These are phyloP conservation scores for Scutellaria barbata DNA, from an alignment of 257 asterid genomes.

Conservation along the genomic window DNA sequence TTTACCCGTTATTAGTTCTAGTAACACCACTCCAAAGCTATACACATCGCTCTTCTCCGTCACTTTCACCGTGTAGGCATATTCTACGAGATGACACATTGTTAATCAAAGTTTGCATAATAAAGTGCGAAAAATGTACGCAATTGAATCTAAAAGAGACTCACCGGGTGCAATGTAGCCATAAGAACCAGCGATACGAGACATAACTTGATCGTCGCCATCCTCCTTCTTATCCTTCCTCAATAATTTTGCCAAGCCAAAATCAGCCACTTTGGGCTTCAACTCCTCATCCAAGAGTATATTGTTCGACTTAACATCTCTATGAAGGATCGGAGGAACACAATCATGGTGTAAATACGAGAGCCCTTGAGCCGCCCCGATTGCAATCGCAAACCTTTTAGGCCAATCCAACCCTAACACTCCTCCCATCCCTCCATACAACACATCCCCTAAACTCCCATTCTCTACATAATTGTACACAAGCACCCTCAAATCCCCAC, in stretches of 20 bases:
- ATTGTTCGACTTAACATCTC: slow-evolving; percentile 48
- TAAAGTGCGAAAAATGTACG: not conserved
- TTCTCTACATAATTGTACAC: slow-evolving; percentile 75
- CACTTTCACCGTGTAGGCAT: slow-evolving; percentile 65
- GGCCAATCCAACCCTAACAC: slow-evolving; percentile 68
- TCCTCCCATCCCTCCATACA: slow-evolving; percentile 70
- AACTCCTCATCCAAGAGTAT: slow-evolving; percentile 46
- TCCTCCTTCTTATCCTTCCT: slow-evolving; percentile 38
- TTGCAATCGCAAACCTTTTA: slow-evolving; percentile 60
- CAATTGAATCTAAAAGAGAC: not conserved
- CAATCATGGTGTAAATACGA: slow-evolving; percentile 86
- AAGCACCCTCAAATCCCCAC: slow-evolving; percentile 63
- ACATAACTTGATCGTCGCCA: slow-evolving; percentile 58
- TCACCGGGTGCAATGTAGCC: slow-evolving; percentile 94
- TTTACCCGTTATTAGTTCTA: slow-evolving; percentile 67
- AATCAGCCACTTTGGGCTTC: slow-evolving; percentile 64
- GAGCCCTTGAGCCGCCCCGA: slow-evolving; percentile 83
- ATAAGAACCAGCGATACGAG: slow-evolving; percentile 79
- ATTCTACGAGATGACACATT: slow-evolving; percentile 49
- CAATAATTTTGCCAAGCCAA: slow-evolving; percentile 76
- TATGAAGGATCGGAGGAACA: slow-evolving; percentile 46
- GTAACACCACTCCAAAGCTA: slow-evolving; percentile 72
- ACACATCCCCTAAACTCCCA: slow-evolving; percentile 76
- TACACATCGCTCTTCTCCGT: slow-evolving; percentile 84
- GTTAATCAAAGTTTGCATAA: not conserved